Evolutionary conservation across 139 green algal species (phyloP), one percentile per base, ranked within the genome.

Genomic region (Chlamydomonas asymmetrica): DNA sequence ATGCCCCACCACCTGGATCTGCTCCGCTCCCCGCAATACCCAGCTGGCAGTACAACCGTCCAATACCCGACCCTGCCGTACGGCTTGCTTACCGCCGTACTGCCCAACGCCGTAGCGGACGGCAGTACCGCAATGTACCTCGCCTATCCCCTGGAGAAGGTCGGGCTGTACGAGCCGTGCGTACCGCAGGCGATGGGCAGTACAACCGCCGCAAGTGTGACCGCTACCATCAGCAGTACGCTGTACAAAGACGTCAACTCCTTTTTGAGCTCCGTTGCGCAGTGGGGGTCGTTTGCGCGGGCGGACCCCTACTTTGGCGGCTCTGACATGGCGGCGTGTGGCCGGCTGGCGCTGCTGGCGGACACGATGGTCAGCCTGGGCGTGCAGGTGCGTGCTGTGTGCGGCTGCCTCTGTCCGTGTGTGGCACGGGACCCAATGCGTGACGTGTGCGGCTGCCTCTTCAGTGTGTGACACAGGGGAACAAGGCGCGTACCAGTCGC

Each of bases 311-410:
- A 85, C 71, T 88, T 72, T 63, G 71, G 70, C 52, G 52, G 66
- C 29, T 78, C 57, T 37, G 67, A 87, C 34, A 31, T 80, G 25
- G 75, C 81, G 4, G 49, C 76, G 27, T 63, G 80, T 3, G 81
- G 69, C 6, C 80, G 76, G 7, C 70, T 88, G 63, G 71, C 65
- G 34, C 37, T 88, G 1, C 85, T 88, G 2, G 83, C 83, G 1
- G 76, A 88, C 31, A 64, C 86, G 70, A 50, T 88, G 48, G 57
- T 37, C 48, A 27, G 48, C 16, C 20, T 20, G 20, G 16, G 16
- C 48, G 20, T 56, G 48, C 20, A 16, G 48, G 16, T 20, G 48
- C 48, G 16, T 16, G 20, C 48, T 56, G 48, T 56, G 16, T 56
- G 16, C 48, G 48, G 20, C 16, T 56, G 48, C 48, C 48, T 16